A percentile compares a stretch with the other conserved stretches of the same genome.
Conservation (phyloP, 768 basidiomycete genomes). For the Cystobasidium tubakii region DNA sequence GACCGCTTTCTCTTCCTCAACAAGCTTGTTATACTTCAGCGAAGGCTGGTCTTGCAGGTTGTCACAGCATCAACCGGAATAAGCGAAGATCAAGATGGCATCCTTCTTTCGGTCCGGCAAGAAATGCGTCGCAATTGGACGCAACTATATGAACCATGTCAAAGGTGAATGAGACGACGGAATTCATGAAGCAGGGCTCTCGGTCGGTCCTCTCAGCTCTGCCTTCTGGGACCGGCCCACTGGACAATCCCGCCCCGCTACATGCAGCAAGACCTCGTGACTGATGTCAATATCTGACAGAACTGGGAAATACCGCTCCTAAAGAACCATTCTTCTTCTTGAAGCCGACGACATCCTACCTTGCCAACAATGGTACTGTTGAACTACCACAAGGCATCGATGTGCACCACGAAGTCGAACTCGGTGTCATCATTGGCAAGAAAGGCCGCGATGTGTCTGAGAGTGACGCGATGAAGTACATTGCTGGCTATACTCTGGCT, state of each 20-base stretch:
- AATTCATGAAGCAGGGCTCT: too few relatives aligned
- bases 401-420: slow-evolving; percentile 94
- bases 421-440: slow-evolving; percentile 92
- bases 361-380: slow-evolving; percentile 67
- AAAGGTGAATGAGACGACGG: slow-evolving; percentile 2
- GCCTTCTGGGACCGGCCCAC: too few relatives aligned
- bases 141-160: slow-evolving; percentile 64
- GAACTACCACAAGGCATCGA: slow-evolving; percentile 79
- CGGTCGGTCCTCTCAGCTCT: too few relatives aligned
- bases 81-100: slow-evolving; percentile 1
- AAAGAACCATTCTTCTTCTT: slow-evolving; percentile 98
- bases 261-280: too few relatives aligned
- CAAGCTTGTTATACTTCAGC: not conserved
- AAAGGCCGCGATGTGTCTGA: slow-evolving; percentile 72
- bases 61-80: not conserved
- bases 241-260: not conserved
- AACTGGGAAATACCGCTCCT: slow-evolving; percentile 78
- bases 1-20: not conserved
- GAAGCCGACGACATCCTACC: slow-evolving; percentile 88
- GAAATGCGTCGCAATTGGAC: slow-evolving; percentile 89
- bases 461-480: slow-evolving; percentile 64
- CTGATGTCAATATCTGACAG: slow-evolving; percentile 48
- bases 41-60: not conserved
- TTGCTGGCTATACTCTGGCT: slow-evolving; percentile 69
- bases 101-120: slow-evolving; percentile 34